Evolutionary conservation across 2,329 filamentous ascomycete genomes (phyloP), one percentile per base, ranked within the genome.

Genomic region (Aspergillus sp.): DNA sequence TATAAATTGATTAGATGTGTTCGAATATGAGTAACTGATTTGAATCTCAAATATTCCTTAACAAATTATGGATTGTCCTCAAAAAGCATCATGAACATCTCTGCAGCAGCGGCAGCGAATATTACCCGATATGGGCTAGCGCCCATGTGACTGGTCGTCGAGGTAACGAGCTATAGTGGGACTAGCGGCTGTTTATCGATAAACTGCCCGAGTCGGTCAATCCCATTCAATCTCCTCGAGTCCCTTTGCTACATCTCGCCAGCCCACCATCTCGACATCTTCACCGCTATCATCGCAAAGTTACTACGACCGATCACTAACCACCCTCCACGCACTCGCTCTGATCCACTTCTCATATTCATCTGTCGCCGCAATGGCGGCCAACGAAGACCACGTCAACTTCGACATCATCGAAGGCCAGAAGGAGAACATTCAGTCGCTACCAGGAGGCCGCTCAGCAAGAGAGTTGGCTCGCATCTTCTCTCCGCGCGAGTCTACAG

Each of bases 341-440:
- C 32, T 27, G n/a, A 55, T 44, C 27, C 30, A 58, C 49, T 50
- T 10, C 44, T 53, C 49, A 25, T 32, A 30, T 7, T 86, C 68
- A 88, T 82, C 48, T 86, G 79, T 7, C 85, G 68, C 67, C 68
- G 70, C 67, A 32, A 79, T 80, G 78, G 71, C 76, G 68, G 71
- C 66, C 60, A 68, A 74, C 47, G 74, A 78, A 42, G 79, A 81
- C 64, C 71, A 79, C 53, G 77, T 82, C 65, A 75, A 82, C 79
- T 98, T 99, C 80, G 90, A 96, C 70, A 86, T 97, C 64, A 97
- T 99, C 78, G 95, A 99, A 80, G 87, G 86, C 50, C 93, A 97
- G 70, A 99, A 99, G 79, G 95, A 99, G 80, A 99, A 99, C 78
- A 97, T 99, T 59, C 93, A 97, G 77, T 88, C 92, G 21, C 84